Conservation (phyloP, 208 protist genomes). For the Trypanosoma mega region DNA sequence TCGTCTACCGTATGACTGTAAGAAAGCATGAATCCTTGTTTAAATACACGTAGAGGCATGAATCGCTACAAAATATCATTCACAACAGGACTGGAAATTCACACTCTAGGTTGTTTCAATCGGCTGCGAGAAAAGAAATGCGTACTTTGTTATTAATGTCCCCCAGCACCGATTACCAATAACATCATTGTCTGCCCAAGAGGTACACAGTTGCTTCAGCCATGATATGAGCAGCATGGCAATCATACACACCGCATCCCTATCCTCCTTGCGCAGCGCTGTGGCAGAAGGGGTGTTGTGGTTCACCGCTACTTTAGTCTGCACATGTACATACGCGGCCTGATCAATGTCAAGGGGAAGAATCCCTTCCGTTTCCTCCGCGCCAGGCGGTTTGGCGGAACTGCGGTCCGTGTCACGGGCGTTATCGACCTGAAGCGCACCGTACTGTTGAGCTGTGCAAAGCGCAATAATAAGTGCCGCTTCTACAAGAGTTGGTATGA, state of each 20-base stretch:
- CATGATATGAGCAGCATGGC: conserved; percentile 31
- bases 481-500: conserved; percentile 40
- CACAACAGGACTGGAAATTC: too few relatives aligned
- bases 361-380: conserved; percentile 27
- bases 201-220: conserved; percentile 28
- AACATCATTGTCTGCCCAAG: conserved; percentile 23
- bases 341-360: conserved; percentile 26
- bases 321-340: conserved; percentile 24
- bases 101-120: conserved; percentile 31
- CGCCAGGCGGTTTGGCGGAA: conserved; percentile 20
- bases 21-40: too few relatives aligned
- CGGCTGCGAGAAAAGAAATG: conserved; percentile 23
- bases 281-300: not conserved
- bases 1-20: too few relatives aligned
- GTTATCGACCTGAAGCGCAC: conserved; percentile 20
- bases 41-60: too few relatives aligned
- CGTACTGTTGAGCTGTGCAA: conserved; percentile 24
- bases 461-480: conserved; percentile 23
- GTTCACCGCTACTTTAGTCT: conserved; percentile 10
- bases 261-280: conserved; percentile 20
- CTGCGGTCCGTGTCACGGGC: conserved; percentile 8
- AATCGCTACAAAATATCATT: too few relatives aligned
- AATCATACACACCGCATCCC: conserved; percentile 34
- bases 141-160: conserved; percentile 24
- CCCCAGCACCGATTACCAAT: conserved; percentile 30